These are phyloP conservation scores for Acorus gramineus DNA, from an alignment of 106 monocot species.

Conservation along the genomic window DNA sequence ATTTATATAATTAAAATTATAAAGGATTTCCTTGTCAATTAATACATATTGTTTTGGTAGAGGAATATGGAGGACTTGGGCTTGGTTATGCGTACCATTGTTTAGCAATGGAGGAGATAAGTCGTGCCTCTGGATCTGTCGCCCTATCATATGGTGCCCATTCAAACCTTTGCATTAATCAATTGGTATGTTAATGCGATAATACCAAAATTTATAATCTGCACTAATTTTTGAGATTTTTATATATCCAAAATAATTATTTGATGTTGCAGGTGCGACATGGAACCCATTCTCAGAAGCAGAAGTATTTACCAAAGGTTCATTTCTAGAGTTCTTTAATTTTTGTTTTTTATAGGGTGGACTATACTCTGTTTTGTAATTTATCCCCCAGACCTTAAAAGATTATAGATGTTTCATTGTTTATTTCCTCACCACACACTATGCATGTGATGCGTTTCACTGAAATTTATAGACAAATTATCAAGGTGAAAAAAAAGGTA, in stretches of 20 bases:
- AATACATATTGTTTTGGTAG: constrained; percentile 22
- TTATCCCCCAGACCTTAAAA: no score
- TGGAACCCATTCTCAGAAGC: constrained; percentile 64
- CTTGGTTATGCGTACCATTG: constrained; percentile 97
- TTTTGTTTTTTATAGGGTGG: not conserved
- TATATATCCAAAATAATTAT: not conserved
- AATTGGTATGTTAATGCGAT: constrained; percentile 45
- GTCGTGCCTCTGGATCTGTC: constrained; percentile 90
- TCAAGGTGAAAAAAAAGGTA: no score
- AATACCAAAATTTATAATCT: not conserved
- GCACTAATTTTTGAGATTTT: not conserved
- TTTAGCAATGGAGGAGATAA: constrained; percentile 96
- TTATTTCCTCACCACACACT: no score
- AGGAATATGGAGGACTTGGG: constrained; percentile 95
- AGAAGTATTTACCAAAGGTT: constrained; percentile 93
- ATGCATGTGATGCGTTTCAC: no score
- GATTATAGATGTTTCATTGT: no score
- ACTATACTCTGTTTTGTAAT: no score
- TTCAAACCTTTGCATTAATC: constrained; percentile 97
- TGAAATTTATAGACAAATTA: no score
- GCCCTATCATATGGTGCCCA: constrained; percentile 98
- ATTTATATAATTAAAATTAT: no score
- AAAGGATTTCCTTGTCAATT: no score
- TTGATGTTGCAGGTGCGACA: constrained; percentile 54
- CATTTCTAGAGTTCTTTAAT: not conserved